phyloP scores from a whole-genome alignment of 2,329 filamentous ascomycete genomes.

The Trichophyton schoenleinii region DNA sequence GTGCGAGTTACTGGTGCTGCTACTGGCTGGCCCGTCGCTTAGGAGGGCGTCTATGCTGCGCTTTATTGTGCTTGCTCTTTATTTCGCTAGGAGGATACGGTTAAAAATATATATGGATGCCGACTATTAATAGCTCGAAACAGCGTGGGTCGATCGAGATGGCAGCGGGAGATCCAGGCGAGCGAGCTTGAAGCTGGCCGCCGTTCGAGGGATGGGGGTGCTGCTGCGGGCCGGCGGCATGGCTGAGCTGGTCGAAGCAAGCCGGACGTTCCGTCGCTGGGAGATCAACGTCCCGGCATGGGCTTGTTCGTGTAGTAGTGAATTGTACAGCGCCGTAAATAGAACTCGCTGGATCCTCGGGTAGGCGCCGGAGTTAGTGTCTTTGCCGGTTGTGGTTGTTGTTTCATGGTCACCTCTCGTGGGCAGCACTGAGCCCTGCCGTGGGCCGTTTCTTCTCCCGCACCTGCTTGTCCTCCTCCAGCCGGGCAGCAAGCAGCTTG shows the following conservation, averaged over 20 bases:
- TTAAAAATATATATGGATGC: not conserved
- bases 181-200: not conserved
- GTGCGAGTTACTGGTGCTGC: not conserved
- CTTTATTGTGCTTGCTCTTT: not conserved
- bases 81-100: not conserved
- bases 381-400: too few species aligned
- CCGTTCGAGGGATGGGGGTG: not conserved
- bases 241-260: too few species aligned
- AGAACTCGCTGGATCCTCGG: too few species aligned
- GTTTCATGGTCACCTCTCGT: constrained; percentile 52
- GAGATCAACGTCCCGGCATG: too few species aligned
- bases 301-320: too few species aligned
- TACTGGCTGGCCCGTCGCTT: not conserved
- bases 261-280: too few species aligned
- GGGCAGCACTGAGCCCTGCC: constrained; percentile 70
- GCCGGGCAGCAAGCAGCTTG: constrained; percentile 55
- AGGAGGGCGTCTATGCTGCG: too few species aligned
- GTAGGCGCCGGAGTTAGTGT: not conserved
- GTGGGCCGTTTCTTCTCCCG: constrained; percentile 56
- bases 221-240: not conserved
- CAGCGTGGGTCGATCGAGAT: not conserved
- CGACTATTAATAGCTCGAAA: not conserved
- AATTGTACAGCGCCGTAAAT: too few species aligned
- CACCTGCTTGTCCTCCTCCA: constrained; percentile 62
- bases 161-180: not conserved